These are phyloP conservation scores for Peniophora sp. DNA, from an alignment of 1,284 basidiomycete species.

Conservation along the genomic window DNA sequence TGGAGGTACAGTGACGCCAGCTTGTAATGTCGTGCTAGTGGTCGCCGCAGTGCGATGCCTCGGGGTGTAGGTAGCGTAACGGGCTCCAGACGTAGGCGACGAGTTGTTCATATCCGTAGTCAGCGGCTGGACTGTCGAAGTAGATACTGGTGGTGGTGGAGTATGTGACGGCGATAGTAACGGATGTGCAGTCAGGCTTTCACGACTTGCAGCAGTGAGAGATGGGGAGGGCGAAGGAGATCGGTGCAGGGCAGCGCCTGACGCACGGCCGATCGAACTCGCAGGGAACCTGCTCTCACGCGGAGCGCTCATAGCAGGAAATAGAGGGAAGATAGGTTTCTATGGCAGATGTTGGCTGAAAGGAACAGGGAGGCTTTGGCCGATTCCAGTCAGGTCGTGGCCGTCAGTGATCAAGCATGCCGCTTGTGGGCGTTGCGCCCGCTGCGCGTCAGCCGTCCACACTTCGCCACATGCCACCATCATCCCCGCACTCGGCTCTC, in stretches of 20 bases:
- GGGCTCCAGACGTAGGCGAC: conserved; percentile 16
- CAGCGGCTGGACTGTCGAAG: conserved; percentile 12
- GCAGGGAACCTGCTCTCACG: conserved; percentile 37
- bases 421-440: too few species aligned
- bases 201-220: conserved; percentile 23
- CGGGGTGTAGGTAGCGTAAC: conserved; percentile 51
- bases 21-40: conserved; percentile 32
- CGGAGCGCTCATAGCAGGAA: conserved; percentile 11
- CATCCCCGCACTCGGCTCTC: background rate
- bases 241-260: conserved; percentile 35
- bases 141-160: conserved; percentile 14
- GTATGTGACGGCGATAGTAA: conserved; percentile 41
- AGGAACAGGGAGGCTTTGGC: background rate
- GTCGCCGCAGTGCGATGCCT: conserved; percentile 45
- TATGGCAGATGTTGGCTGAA: background rate
- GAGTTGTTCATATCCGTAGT: conserved; percentile 5
- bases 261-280: conserved; percentile 43
- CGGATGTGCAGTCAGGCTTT: conserved; percentile 54
- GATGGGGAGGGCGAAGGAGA: conserved; percentile 27
- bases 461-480: background rate
- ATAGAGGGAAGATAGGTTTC: background rate
- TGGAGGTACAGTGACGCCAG: conserved; percentile 16
- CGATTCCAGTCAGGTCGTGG: background rate
- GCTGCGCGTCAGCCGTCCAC: background rate
- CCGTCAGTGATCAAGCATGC: background rate